phyloP scores from a whole-genome alignment of 768 basidiomycete genomes.

The Tulasnella sp. region DNA sequence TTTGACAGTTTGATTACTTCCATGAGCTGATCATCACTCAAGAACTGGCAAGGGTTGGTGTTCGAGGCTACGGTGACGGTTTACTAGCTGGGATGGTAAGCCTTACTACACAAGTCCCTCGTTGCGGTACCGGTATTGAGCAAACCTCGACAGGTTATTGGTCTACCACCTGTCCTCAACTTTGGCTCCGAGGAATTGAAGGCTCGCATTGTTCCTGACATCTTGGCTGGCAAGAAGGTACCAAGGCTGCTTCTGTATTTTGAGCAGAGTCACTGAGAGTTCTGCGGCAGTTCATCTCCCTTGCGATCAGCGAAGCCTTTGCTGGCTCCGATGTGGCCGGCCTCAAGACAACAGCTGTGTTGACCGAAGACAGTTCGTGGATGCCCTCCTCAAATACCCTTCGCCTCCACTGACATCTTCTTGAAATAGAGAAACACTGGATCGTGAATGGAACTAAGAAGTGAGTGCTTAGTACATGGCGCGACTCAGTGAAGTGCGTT shows the following conservation, averaged over 20 bases:
- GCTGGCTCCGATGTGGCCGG: slow-evolving; percentile 80
- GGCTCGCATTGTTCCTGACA: slow-evolving; percentile 35
- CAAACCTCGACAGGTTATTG: slow-evolving; percentile 37
- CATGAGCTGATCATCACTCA: slow-evolving; percentile 65
- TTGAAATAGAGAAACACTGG: slow-evolving; percentile 38
- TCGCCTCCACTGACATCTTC: background rate
- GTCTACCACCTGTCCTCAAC: slow-evolving; percentile 74
- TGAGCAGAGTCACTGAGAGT: background rate
- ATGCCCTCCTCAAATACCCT: background rate
- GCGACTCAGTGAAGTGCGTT: background rate
- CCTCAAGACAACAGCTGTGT: slow-evolving; percentile 58
- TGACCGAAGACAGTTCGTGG: slow-evolving; percentile 59
- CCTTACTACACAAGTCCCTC: background rate
- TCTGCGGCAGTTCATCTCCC: slow-evolving; percentile 46
- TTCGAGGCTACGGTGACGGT: slow-evolving; percentile 74
- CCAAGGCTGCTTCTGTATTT: background rate
- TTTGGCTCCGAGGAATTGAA: slow-evolving; percentile 54
- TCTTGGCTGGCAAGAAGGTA: slow-evolving; percentile 56
- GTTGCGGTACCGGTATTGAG: background rate
- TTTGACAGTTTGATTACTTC: slow-evolving; percentile 65
- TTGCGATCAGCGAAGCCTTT: slow-evolving; percentile 84
- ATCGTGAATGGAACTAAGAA: slow-evolving; percentile 82
- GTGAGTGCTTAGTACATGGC: slow-evolving; percentile 21
- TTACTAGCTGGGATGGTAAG: slow-evolving; percentile 50
- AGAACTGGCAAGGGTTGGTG: slow-evolving; percentile 56